Conservation (phyloP, 164 flowering plant species). For the Pachysandra terminalis region DNA sequence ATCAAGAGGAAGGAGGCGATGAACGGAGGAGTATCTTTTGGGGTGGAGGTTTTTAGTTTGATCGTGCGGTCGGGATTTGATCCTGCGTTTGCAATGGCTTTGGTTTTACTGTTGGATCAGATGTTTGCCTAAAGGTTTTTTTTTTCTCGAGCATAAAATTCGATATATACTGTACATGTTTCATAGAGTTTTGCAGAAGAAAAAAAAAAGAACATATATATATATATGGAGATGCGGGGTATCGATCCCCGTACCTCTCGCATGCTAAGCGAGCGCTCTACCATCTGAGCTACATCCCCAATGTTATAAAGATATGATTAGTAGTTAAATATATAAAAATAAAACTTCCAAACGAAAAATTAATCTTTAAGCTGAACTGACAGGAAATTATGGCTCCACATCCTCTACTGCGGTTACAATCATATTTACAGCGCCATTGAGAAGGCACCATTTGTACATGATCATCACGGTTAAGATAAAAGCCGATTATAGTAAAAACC, state of each 20-base stretch:
- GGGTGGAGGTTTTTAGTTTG: constrained; percentile 47
- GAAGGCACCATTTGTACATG: too few species aligned
- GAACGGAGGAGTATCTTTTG: constrained; percentile 38
- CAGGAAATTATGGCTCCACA: too few species aligned
- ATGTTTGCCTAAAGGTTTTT: constrained; percentile 40
- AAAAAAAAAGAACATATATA: background rate
- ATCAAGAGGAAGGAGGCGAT: constrained; percentile 45
- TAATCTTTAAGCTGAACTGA: too few species aligned
- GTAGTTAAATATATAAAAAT: too few species aligned
- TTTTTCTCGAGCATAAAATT: too few species aligned
- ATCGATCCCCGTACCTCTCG: constrained; percentile 95
- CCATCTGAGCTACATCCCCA: constrained; percentile 91
- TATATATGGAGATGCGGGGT: constrained; percentile 72
- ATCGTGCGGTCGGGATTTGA: constrained; percentile 38
- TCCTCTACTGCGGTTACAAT: too few species aligned
- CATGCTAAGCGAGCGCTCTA: constrained; percentile 97
- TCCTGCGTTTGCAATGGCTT: constrained; percentile 48
- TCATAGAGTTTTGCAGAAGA: background rate
- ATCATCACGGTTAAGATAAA: too few species aligned
- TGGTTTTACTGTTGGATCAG: constrained; percentile 52
- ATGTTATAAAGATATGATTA: too few species aligned
- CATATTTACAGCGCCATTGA: too few species aligned
- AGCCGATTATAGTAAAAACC: too few species aligned
- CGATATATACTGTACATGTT: too few species aligned
- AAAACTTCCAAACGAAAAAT: too few species aligned